phyloP scores from a whole-genome alignment of 2,329 filamentous ascomycete genomes.

The Pseudopyrenochaeta lycopersici region DNA sequence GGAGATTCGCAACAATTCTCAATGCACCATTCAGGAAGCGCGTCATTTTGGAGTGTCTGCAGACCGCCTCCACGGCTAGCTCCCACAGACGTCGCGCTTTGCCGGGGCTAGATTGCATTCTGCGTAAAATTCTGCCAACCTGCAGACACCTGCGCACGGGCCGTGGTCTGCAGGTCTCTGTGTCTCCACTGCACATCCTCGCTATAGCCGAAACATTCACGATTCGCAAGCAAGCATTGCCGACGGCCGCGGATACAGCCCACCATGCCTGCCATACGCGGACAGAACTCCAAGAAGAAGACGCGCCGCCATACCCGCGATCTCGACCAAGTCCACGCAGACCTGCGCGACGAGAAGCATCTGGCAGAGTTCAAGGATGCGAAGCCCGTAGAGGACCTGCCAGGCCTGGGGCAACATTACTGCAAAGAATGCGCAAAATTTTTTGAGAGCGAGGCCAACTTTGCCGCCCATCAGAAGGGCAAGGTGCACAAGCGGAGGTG shows the following conservation, averaged over 20 bases:
- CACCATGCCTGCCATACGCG: conserved; percentile 61
- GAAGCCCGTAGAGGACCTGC: conserved; percentile 86
- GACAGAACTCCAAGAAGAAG: conserved; percentile 59
- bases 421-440: conserved; percentile 95
- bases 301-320: conserved; percentile 70
- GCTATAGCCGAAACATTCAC: conserved; percentile 32
- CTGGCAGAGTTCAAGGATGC: conserved; percentile 79
- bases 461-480: conserved; percentile 78
- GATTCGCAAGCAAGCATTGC: conserved; percentile 28
- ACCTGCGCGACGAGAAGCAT: conserved; percentile 81
- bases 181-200: conserved; percentile 27
- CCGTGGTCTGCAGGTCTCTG: conserved; percentile 19
- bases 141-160: conserved; percentile 35
- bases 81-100: conserved; percentile 8
- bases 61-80: conserved; percentile 21
- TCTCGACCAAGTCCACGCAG: conserved; percentile 89
- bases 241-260: conserved; percentile 37
- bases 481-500: conserved; percentile 95
- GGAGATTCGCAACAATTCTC: conserved; percentile 9
- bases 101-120: conserved; percentile 4
- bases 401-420: conserved; percentile 84
- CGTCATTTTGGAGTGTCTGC: conserved; percentile 31
- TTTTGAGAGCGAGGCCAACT: conserved; percentile 85
- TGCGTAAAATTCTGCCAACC: conserved; percentile 32
- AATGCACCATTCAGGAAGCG: conserved; percentile 16